These are phyloP conservation scores for Starmerella geochares DNA, from an alignment of 805 yeast genomes.

Conservation along the genomic window DNA sequence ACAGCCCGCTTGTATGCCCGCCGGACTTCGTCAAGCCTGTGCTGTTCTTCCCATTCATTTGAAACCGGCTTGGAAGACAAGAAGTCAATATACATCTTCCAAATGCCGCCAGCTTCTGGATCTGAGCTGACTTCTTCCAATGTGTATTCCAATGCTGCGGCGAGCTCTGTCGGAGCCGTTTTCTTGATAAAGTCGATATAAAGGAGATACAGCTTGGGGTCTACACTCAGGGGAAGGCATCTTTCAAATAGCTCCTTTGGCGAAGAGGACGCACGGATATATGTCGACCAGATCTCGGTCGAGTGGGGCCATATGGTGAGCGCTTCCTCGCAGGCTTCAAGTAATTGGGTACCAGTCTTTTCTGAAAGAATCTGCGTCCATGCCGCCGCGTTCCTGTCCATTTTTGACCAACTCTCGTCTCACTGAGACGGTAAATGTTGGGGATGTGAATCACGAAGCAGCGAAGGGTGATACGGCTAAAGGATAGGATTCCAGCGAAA, in stretches of 20 bases:
- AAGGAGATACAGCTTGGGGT: constrained; percentile 62
- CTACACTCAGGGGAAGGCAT: constrained; percentile 51
- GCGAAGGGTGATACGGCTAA: background rate
- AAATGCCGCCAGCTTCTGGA: constrained; percentile 55
- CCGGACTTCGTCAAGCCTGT: constrained; percentile 65
- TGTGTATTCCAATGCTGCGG: constrained; percentile 83
- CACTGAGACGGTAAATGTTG: background rate
- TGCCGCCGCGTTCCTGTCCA: constrained; percentile 3
- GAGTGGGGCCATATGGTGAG: constrained; percentile 57
- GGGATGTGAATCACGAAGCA: background rate
- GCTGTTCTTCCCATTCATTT: constrained; percentile 78
- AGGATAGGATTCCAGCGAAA: background rate
- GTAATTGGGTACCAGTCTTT: background rate
- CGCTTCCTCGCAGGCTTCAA: constrained; percentile 37
- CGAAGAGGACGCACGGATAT: constrained; percentile 53
- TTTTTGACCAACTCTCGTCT: background rate
- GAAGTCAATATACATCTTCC: constrained; percentile 77
- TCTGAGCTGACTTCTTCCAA: constrained; percentile 70
- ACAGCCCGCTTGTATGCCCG: constrained; percentile 60
- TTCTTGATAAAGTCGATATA: constrained; percentile 71
- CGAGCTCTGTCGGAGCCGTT: constrained; percentile 64
- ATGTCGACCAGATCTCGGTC: constrained; percentile 64
- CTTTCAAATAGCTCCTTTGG: constrained; percentile 46
- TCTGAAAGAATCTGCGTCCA: constrained; percentile 4
- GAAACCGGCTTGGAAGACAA: constrained; percentile 51